Conservation (phyloP, 768 basidiomycete species). For the Suillus fuscotomentosus region DNA sequence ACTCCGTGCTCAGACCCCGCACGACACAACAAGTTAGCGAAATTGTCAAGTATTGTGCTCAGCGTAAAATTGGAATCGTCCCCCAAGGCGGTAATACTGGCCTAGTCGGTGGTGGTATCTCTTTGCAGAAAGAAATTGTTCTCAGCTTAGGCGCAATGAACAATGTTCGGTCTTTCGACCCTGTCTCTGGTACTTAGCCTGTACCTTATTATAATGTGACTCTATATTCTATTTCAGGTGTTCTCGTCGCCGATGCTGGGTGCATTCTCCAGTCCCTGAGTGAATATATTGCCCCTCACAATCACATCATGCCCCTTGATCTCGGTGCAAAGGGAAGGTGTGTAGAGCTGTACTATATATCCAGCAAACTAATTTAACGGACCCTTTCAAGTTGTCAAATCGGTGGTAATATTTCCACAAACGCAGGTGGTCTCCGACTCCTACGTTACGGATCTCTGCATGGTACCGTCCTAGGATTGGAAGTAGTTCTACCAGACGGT, state of each 20-base stretch:
- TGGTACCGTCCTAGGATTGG: constrained; percentile 91
- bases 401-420: constrained; percentile 95
- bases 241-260: constrained; percentile 91
- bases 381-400: constrained; percentile 78
- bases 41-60: constrained; percentile 85
- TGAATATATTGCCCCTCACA: constrained; percentile 79
- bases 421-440: constrained; percentile 94
- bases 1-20: constrained; percentile 86
- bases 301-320: constrained; percentile 97
- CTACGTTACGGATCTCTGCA: constrained; percentile 94
- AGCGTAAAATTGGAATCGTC: constrained; percentile 81
- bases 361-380: constrained; percentile 4
- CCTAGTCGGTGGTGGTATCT: constrained; percentile 93
- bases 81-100: constrained; percentile 99
- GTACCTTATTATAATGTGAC: constrained; percentile 7
- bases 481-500: constrained; percentile 94
- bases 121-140: constrained; percentile 83
- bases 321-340: constrained; percentile 95
- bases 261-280: constrained; percentile 88
- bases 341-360: constrained; percentile 8
- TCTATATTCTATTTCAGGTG: constrained; percentile 48
- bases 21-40: constrained; percentile 85
- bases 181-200: constrained; percentile 62
- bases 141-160: constrained; percentile 83
- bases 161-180: constrained; percentile 78